Evolutionary conservation across 768 basidiomycete genomes (phyloP).

Genomic region (Tulasnella sp.): DNA sequence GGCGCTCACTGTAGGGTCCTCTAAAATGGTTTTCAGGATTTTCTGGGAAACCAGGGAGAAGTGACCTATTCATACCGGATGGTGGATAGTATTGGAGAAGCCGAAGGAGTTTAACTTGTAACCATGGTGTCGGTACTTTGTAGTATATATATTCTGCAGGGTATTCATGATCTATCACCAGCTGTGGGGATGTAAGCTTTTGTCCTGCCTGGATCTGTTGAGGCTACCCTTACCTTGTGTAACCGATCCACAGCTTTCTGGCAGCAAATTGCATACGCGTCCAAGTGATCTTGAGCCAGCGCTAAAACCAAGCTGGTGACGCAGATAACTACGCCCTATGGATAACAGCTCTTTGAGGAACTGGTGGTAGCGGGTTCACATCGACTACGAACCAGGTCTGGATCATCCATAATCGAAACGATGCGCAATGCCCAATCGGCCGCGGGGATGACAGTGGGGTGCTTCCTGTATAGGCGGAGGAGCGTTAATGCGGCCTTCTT

Average conservation of each 20-base stretch:
- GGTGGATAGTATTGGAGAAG: conserved; percentile 94
- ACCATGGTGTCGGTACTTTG: conserved; percentile 95
- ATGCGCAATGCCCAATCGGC: conserved; percentile 95
- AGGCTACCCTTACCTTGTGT: conserved; percentile 53
- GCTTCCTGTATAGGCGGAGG: conserved; percentile 89
- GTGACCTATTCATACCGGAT: conserved; percentile 57
- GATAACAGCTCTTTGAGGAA: conserved; percentile 15
- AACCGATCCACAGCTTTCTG: conserved; percentile 91
- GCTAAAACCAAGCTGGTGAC: conserved; percentile 92
- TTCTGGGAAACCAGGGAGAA: neutral
- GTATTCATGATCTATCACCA: conserved; percentile 89
- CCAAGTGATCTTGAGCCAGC: conserved; percentile 87
- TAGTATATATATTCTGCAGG: conserved; percentile 90
- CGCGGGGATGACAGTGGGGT: conserved; percentile 88
- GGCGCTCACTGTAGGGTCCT: conserved; percentile 73
- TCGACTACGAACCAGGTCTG: conserved; percentile 57
- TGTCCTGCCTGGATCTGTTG: neutral
- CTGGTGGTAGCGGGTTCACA: neutral
- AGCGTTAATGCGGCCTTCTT: conserved; percentile 97
- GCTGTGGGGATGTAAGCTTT: conserved; percentile 42
- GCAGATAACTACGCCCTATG: conserved; percentile 87
- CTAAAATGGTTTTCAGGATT: conserved; percentile 41
- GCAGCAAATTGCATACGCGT: conserved; percentile 87
- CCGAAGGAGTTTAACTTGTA: conserved; percentile 92
- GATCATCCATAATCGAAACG: conserved; percentile 92